A percentile compares a stretch with the other conserved stretches of the same genome.
phyloP scores from a whole-genome alignment of 192 early-diverging fungal species.

The Coemansia sp. region DNA sequence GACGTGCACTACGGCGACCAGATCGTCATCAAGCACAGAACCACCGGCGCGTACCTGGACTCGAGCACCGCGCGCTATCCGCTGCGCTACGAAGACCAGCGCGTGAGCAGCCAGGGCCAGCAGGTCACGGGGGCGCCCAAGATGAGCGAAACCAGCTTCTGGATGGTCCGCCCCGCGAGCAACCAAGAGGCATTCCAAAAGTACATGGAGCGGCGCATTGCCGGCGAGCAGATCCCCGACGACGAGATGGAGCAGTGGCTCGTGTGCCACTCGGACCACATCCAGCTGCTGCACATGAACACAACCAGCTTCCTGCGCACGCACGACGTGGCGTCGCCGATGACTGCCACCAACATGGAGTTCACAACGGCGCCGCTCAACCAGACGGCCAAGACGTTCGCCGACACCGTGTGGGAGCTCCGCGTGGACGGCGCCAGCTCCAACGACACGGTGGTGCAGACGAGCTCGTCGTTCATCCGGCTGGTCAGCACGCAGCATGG shows the following conservation, averaged over 20 bases:
- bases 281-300: conserved; percentile 62
- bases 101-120: conserved; percentile 84
- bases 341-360: conserved; percentile 80
- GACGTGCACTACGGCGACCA: conserved; percentile 80
- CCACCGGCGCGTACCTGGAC: conserved; percentile 74
- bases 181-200: conserved; percentile 17
- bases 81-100: conserved; percentile 85
- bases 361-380: conserved; percentile 61
- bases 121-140: conserved; percentile 73
- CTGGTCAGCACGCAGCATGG: conserved; percentile 60
- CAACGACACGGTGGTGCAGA: conserved; percentile 27
- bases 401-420: conserved; percentile 62
- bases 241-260: conserved; percentile 55
- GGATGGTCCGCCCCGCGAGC: conserved; percentile 60
- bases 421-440: conserved; percentile 54
- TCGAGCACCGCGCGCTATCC: conserved; percentile 81
- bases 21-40: conserved; percentile 77
- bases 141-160: conserved; percentile 63
- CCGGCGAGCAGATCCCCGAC: conserved; percentile 22
- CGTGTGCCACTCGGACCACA: conserved; percentile 59
- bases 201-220: conserved; percentile 28
- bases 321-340: conserved; percentile 77
- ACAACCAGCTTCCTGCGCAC: conserved; percentile 65
- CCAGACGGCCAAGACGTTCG: conserved; percentile 21
- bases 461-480: conserved; percentile 46